Conservation (phyloP, 371 early-diverging fungal genomes). For the Saksenaea vasiformis region DNA sequence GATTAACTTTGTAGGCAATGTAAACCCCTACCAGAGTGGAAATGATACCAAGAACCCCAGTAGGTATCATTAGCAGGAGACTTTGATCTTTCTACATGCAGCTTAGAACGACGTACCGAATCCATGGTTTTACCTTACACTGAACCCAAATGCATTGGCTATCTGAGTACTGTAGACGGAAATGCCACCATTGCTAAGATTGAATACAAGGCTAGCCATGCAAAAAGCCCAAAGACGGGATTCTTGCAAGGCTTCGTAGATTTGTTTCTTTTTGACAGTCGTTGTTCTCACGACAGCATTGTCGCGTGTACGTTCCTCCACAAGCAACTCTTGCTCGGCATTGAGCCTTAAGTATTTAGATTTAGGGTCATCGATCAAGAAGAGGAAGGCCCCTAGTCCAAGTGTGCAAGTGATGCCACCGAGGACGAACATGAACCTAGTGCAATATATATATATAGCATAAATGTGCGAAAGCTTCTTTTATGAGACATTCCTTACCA, state of each 20-base stretch:
- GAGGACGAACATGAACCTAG: constrained; percentile 12
- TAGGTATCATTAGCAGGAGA: neutral
- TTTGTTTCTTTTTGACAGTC: constrained; percentile 2
- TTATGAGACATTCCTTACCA: constrained; percentile 17
- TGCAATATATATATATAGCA: too few relatives aligned
- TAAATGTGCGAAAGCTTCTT: neutral
- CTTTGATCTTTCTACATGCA: neutral
- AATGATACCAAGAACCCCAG: constrained; percentile 10
- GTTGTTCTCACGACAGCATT: constrained; percentile 5
- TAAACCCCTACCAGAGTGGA: constrained; percentile 8
- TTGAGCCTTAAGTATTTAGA: constrained; percentile 12
- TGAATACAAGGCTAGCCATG: neutral
- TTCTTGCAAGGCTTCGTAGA: constrained; percentile 11
- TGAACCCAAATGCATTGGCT: constrained; percentile 13
- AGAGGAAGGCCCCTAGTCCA: constrained; percentile 7
- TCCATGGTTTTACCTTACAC: constrained; percentile 3
- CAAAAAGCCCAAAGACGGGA: constrained; percentile 9
- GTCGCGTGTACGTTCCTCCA: constrained; percentile 10
- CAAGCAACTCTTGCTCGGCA: constrained; percentile 5
- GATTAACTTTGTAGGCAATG: constrained; percentile 1
- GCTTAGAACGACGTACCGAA: neutral
- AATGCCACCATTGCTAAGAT: constrained; percentile 12
- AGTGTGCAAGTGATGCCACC: constrained; percentile 4
- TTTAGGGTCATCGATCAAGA: constrained; percentile 12
- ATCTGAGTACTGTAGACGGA: constrained; percentile 9